Evolutionary conservation across 495 filamentous ascomycete genomes (phyloP).

Genomic region (Aspergillus bridgeri): DNA sequence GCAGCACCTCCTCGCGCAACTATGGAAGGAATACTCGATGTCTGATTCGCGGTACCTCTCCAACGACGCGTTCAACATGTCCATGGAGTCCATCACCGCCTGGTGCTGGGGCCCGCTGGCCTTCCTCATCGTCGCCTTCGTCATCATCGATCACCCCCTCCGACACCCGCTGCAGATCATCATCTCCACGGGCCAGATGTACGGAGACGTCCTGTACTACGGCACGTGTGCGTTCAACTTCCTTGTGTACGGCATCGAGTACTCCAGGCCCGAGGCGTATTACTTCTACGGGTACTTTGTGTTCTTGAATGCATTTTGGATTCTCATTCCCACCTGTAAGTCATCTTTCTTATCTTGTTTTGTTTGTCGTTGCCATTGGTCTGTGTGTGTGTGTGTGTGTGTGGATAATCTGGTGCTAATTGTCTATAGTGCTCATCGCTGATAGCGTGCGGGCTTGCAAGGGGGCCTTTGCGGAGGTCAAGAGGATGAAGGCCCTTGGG

Average conservation of each 20-base stretch:
- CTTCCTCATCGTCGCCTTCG: slow-evolving; percentile 56
- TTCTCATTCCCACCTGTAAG: slow-evolving; percentile 71
- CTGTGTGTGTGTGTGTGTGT: background rate
- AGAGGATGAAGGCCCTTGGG: background rate
- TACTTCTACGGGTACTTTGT: slow-evolving; percentile 83
- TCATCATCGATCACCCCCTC: slow-evolving; percentile 50
- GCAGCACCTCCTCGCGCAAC: slow-evolving; percentile 59
- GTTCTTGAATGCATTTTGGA: slow-evolving; percentile 76
- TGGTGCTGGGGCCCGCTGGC: slow-evolving; percentile 74
- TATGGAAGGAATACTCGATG: slow-evolving; percentile 80
- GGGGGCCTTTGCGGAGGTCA: background rate
- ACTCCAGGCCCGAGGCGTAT: slow-evolving; percentile 65
- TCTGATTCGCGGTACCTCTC: slow-evolving; percentile 76
- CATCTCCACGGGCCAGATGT: slow-evolving; percentile 71
- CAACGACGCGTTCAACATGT: slow-evolving; percentile 67
- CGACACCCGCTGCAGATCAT: slow-evolving; percentile 66
- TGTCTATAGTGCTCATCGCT: background rate
- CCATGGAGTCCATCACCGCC: slow-evolving; percentile 72
- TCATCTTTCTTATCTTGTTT: too few species aligned
- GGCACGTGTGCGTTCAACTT: slow-evolving; percentile 64
- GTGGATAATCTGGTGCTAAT: too few species aligned
- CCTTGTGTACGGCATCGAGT: slow-evolving; percentile 46
- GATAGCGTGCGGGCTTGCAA: background rate
- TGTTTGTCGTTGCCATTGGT: too few species aligned
- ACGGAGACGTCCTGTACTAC: slow-evolving; percentile 79